Evolutionary conservation across 495 filamentous ascomycete genomes (phyloP).

Genomic region (Baudoinia panamericana): DNA sequence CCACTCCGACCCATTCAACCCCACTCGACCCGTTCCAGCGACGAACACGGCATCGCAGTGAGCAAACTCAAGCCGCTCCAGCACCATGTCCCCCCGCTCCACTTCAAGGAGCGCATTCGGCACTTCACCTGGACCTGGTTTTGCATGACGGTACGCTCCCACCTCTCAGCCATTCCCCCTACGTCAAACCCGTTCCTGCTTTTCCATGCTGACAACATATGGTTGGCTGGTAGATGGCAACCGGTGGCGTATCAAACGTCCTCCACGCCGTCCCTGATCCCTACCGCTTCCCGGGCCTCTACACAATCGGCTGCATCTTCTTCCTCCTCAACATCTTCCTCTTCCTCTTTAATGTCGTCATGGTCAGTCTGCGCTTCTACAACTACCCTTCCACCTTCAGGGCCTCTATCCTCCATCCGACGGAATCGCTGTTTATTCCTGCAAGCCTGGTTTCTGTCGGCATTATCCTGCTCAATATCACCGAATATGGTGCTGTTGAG

Average conservation of each 20-base stretch:
- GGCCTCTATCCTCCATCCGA: conserved; percentile 60
- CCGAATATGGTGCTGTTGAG: conserved; percentile 53
- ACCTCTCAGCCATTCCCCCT: too few relatives aligned
- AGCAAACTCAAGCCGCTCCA: conserved; percentile 3
- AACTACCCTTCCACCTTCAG: conserved; percentile 58
- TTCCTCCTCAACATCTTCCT: conserved; percentile 64
- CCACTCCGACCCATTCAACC: too few relatives aligned
- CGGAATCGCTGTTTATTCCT: conserved; percentile 69
- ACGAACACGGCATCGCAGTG: too few relatives aligned
- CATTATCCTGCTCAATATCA: conserved; percentile 66
- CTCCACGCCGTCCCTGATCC: conserved; percentile 47
- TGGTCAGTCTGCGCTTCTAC: conserved; percentile 58
- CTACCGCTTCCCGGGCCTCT: conserved; percentile 54
- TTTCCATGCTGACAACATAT: background rate
- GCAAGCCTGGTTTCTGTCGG: conserved; percentile 57
- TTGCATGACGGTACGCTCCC: conserved; percentile 27
- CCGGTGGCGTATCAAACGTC: conserved; percentile 72
- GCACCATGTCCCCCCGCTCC: conserved; percentile 13
- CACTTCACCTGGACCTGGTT: conserved; percentile 37
- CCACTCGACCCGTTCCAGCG: too few relatives aligned
- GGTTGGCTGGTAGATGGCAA: conserved; percentile 46
- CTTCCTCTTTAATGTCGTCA: conserved; percentile 53
- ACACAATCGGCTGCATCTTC: conserved; percentile 57
- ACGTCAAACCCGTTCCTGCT: background rate
- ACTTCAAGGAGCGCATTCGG: conserved; percentile 25